Evolutionary conservation across 1,284 basidiomycete genomes (phyloP).

Genomic region (Leccinum subspadiceum): DNA sequence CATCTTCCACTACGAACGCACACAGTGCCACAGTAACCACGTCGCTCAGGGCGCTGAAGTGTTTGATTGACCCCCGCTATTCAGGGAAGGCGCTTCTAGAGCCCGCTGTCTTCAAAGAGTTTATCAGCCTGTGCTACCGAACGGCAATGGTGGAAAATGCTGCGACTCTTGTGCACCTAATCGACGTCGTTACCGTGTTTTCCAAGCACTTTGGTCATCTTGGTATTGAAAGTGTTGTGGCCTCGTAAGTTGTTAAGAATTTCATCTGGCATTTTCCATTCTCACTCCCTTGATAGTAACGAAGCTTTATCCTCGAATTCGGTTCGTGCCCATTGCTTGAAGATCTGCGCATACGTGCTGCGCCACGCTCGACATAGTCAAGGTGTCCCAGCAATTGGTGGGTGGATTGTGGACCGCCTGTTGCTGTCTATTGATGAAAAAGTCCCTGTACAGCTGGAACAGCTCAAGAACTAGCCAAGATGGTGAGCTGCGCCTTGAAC

Average conservation of each 20-base stretch:
- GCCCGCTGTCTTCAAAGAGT: constrained; percentile 84
- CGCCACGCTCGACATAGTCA: constrained; percentile 65
- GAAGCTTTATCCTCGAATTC: too few species aligned
- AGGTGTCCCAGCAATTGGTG: constrained; percentile 56
- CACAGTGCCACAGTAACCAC: constrained; percentile 60
- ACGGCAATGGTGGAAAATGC: constrained; percentile 87
- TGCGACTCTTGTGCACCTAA: constrained; percentile 69
- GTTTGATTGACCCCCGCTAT: constrained; percentile 76
- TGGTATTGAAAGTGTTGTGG: constrained; percentile 26
- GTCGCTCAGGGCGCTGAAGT: constrained; percentile 77
- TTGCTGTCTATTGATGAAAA: background rate
- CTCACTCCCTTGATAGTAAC: background rate
- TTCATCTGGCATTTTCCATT: background rate
- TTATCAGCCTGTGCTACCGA: constrained; percentile 85
- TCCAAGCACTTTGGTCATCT: constrained; percentile 52
- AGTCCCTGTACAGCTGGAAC: constrained; percentile 21
- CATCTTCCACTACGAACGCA: constrained; percentile 40
- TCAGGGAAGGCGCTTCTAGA: constrained; percentile 81
- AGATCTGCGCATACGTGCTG: constrained; percentile 69
- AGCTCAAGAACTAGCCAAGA: constrained; percentile 48
- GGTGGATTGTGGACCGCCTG: constrained; percentile 27
- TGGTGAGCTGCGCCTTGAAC: constrained; percentile 68
- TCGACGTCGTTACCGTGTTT: constrained; percentile 71
- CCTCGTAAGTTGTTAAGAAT: constrained; percentile 17
- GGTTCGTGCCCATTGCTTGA: too few species aligned